Percentiles rank a stretch among this genome's conserved stretches.
Evolutionary conservation across 2,329 filamentous ascomycete species (phyloP).

Genomic region (Metarhizium brunneum): DNA sequence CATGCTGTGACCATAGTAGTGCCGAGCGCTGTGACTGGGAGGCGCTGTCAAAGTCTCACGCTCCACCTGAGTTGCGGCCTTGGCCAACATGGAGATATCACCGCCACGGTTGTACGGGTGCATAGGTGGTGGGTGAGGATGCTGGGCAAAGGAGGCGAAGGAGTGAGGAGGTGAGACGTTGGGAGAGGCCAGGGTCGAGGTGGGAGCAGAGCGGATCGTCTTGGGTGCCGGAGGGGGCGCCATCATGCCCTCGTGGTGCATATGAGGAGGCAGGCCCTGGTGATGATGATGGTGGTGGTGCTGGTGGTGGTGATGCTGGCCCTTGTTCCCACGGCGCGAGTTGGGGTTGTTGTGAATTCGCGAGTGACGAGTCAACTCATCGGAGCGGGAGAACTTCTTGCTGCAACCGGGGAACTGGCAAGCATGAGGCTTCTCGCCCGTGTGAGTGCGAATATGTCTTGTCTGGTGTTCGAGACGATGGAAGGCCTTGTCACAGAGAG

Average conservation of each 20-base stretch:
- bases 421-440: conserved; percentile 94
- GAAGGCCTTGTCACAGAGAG: conserved; percentile 96
- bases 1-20: conserved; percentile 41
- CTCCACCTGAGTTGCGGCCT: conserved; percentile 53
- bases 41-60: conserved; percentile 40
- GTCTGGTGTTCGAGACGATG: conserved; percentile 94
- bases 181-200: conserved; percentile 79
- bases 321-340: conserved; percentile 86
- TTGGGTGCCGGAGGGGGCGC: conserved; percentile 64
- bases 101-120: conserved; percentile 40
- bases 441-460: conserved; percentile 89
- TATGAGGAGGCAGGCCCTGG: conserved; percentile 30
- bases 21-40: conserved; percentile 34
- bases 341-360: conserved; percentile 99
- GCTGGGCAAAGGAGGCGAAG: conserved; percentile 60
- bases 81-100: conserved; percentile 52
- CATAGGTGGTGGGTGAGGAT: conserved; percentile 30
- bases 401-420: conserved; percentile 94
- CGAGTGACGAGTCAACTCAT: conserved; percentile 93
- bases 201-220: conserved; percentile 80
- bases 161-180: conserved; percentile 94
- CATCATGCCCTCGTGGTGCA: conserved; percentile 60
- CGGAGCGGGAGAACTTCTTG: conserved; percentile 92
- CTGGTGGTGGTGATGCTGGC: conserved; percentile 32
- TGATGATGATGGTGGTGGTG: conserved; percentile 24